Conservation (phyloP, 2,329 filamentous ascomycete species). For the Xylaria sp. region DNA sequence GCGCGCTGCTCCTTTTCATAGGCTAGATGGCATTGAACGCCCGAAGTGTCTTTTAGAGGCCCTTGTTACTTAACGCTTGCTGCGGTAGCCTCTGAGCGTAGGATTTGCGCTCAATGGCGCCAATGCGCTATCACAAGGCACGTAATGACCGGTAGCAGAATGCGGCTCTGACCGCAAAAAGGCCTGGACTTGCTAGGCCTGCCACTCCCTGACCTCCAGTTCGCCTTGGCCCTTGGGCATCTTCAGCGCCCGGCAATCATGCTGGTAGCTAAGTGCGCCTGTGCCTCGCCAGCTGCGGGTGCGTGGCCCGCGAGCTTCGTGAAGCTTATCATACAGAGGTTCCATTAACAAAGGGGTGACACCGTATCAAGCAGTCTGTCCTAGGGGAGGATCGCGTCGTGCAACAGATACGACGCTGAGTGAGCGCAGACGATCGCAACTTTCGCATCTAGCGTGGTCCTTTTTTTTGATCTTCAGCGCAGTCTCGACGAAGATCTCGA, state of each 20-base stretch:
- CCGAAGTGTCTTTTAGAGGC: constrained; percentile 43
- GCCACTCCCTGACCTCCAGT: constrained; percentile 44
- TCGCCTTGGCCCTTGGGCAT: constrained; percentile 35
- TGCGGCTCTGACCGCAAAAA: constrained; percentile 50
- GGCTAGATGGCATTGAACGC: constrained; percentile 46
- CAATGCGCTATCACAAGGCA: too few species aligned
- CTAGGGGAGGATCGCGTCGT: constrained; percentile 38
- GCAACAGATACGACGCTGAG: constrained; percentile 44
- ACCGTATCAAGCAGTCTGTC: constrained; percentile 41
- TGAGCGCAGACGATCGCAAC: constrained; percentile 28
- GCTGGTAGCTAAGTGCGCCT: constrained; percentile 49
- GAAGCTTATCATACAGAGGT: constrained; percentile 50
- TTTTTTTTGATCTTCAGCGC: constrained; percentile 47
- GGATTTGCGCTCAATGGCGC: constrained; percentile 49
- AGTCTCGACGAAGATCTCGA: constrained; percentile 46
- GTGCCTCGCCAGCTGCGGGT: constrained; percentile 49
- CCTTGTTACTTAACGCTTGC: constrained; percentile 42
- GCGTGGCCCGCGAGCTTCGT: constrained; percentile 47
- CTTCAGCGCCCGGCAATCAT: constrained; percentile 44
- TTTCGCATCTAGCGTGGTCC: constrained; percentile 43
- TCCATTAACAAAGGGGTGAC: constrained; percentile 46
- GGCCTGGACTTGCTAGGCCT: too few species aligned
- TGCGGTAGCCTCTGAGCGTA: constrained; percentile 45
- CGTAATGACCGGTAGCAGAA: constrained; percentile 42
- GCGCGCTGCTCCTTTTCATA: not conserved